Evolutionary conservation across 2,329 filamentous ascomycete species (phyloP).

Genomic region (Pseudogymnoascus sp.): DNA sequence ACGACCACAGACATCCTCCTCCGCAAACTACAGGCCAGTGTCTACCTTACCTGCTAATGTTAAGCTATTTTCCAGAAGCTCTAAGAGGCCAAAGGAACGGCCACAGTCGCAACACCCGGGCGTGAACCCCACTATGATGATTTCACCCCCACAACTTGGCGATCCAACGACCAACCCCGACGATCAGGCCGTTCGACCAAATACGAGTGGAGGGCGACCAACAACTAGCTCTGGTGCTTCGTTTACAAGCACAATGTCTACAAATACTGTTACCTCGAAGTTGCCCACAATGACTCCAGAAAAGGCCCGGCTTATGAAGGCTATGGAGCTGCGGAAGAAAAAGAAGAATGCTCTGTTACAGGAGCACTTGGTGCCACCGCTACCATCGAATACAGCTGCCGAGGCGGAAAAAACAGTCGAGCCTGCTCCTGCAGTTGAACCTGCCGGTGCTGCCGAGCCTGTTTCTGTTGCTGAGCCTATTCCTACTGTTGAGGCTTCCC

Average conservation of each 20-base stretch:
- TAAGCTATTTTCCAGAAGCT: constrained; percentile 58
- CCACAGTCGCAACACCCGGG: constrained; percentile 35
- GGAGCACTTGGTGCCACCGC: background rate
- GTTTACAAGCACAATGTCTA: constrained; percentile 21
- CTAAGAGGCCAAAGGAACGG: constrained; percentile 44
- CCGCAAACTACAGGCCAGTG: constrained; percentile 61
- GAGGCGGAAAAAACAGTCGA: background rate
- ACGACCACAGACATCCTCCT: constrained; percentile 53
- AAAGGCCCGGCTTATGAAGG: constrained; percentile 89
- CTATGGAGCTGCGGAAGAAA: constrained; percentile 81
- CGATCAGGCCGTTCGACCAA: constrained; percentile 20
- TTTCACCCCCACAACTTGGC: constrained; percentile 25
- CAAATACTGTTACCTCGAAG: constrained; percentile 27
- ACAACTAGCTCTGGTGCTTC: constrained; percentile 28
- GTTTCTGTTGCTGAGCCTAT: background rate
- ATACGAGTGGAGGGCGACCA: constrained; percentile 31
- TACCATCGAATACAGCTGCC: background rate
- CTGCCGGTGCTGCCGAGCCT: background rate
- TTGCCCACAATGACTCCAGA: constrained; percentile 67
- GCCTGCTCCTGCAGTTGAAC: background rate
- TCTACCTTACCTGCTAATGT: constrained; percentile 77
- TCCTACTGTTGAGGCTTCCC: background rate
- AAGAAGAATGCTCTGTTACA: constrained; percentile 46
- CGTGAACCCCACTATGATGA: constrained; percentile 26
- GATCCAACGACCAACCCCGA: constrained; percentile 25